Percentiles rank a stretch among this genome's conserved stretches.
These are phyloP conservation scores for Dactylorhiza incarnata DNA, from an alignment of 106 monocot species.

Conservation along the genomic window DNA sequence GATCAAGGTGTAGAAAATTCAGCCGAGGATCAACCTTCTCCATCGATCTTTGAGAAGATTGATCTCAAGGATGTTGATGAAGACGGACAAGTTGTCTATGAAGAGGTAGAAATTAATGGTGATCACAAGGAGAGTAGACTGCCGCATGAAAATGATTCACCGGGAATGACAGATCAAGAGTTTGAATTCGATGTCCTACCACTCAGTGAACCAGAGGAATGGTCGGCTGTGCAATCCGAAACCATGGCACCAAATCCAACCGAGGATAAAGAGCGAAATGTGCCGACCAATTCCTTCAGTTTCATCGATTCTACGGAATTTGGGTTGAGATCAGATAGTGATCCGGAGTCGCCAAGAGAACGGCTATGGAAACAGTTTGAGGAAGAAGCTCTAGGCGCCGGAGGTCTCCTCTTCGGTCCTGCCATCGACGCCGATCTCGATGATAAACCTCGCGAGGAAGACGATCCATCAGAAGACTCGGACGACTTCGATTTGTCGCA, in stretches of 20 bases:
- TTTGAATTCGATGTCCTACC: constrained; percentile 11
- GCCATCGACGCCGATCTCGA: constrained; percentile 24
- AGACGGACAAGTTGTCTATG: neutral
- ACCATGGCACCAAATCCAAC: constrained; percentile 6
- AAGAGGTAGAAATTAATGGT: neutral
- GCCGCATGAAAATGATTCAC: neutral
- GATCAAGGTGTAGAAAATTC: constrained; percentile 59
- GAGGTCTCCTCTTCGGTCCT: constrained; percentile 28
- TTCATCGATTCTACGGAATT: constrained; percentile 57
- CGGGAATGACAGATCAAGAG: neutral
- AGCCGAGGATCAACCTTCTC: neutral
- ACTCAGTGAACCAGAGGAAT: constrained; percentile 17
- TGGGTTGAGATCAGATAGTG: constrained; percentile 56
- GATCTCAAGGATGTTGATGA: constrained; percentile 3
- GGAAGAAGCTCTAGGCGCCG: constrained; percentile 33
- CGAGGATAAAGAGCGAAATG: constrained; percentile 14
- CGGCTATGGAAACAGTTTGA: constrained; percentile 63
- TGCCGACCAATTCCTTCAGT: constrained; percentile 41
- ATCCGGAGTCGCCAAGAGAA: constrained; percentile 74
- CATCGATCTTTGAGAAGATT: neutral
- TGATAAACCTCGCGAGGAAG: constrained; percentile 14
- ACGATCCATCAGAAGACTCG: constrained; percentile 6
- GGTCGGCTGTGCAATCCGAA: constrained; percentile 14
- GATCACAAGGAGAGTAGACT: neutral
- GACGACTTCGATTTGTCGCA: constrained; percentile 53